Evolutionary conservation across 208 protist genomes (phyloP), one percentile per base, ranked within the genome.

Genomic region (Leishmania guyanensis): DNA sequence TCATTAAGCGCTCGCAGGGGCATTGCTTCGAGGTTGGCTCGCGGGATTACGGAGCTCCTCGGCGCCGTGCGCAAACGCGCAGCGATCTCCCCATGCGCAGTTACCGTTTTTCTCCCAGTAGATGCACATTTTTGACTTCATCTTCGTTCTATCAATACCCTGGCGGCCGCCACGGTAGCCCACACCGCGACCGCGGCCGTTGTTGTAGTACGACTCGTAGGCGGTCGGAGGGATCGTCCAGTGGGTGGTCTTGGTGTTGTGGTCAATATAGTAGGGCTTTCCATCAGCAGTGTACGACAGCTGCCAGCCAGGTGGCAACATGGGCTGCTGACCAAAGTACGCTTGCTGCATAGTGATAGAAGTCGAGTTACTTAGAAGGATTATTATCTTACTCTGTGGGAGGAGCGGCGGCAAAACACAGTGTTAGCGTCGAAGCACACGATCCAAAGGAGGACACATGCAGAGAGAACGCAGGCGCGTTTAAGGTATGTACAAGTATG

Each of bases 41-140:
- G 84, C 62, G 36, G 85, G 77, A 16, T 73, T 81, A 43, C 86
- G 80, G 5, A 96, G 82, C 84, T 96, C 91, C 46, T 80, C 87
- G n/a, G 86, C 71, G 26, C 93, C 93, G 86, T 96, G 93, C 39
- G 93, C 93, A 79, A 96, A 96, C 29, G 93, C 93, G 79, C 93
- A 96, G 60, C 90, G 88, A 78, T 96, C 93, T 33, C 93, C 93
- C 90, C 90, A 96, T n/a, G 82, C 90, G 86, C 93, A 96, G 70
- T 81, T 84, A n/a, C 91, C 91, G 84, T 90, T 93, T 79, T 94
- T 93, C 78, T 96, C 89, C 89, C 90, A 96, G 86, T 94, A 94
- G 43, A 94, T 94, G 85, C 93, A 96, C 90, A 96, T 93, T 85
- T 96, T 96, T 5, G 91, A 94, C 88, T 96, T 96, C 75, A 84